Conservation (phyloP, 768 basidiomycete species). For the Kwoniella mangroviensis region DNA sequence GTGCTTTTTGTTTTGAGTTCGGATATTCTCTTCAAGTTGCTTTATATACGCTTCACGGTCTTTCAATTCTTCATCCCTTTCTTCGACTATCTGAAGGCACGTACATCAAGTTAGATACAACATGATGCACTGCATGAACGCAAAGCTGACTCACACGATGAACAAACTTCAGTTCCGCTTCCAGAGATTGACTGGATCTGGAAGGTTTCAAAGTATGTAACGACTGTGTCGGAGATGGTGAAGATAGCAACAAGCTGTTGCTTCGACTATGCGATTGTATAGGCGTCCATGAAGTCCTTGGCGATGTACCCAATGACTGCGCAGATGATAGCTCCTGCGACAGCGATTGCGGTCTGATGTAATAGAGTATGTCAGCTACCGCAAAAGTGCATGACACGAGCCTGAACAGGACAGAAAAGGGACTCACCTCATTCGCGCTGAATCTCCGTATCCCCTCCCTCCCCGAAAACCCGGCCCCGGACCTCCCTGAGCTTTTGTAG, state of each 20-base stretch:
- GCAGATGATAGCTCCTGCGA: conserved; percentile 75
- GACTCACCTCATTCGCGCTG: conserved; percentile 39
- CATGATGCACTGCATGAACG: neutral
- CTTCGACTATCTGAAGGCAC: conserved; percentile 54
- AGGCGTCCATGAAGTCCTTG: conserved; percentile 45
- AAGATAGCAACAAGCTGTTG: conserved; percentile 35
- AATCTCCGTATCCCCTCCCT: conserved; percentile 55
- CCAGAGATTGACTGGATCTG: conserved; percentile 80
- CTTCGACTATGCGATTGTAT: conserved; percentile 14
- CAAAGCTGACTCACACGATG: conserved; percentile 65
- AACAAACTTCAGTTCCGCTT: conserved; percentile 92
- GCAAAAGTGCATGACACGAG: neutral
- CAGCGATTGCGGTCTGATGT: conserved; percentile 71
- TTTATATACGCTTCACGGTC: conserved; percentile 91
- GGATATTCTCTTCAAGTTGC: conserved; percentile 67
- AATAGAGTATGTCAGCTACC: neutral
- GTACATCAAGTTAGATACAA: neutral
- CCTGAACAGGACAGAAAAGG: neutral
- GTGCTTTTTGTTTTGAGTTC: conserved; percentile 49
- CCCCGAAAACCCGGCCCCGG: conserved; percentile 50
- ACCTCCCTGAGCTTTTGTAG: conserved; percentile 3
- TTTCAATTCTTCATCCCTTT: conserved; percentile 69
- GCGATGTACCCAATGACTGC: conserved; percentile 56
- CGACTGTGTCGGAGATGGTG: conserved; percentile 31
- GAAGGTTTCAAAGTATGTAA: conserved; percentile 58